Base-by-base conservation (phyloP, 202 grass and related monocot genomes). In the Schoenoplectus triqueter region DNA sequence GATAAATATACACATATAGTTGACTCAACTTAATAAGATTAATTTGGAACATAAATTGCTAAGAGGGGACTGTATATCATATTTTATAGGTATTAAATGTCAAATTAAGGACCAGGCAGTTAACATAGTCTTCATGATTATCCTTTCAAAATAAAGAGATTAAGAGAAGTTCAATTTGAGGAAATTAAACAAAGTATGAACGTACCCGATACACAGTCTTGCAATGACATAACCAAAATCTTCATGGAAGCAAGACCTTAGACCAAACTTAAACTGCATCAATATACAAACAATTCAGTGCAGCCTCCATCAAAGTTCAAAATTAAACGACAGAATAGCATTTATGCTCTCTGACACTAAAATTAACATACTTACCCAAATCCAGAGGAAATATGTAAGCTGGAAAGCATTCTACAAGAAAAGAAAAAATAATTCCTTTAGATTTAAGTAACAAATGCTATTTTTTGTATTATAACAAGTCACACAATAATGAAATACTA, bases 341-440 rank as follows among this genome's bases (percentile, higher is more conserved):
- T 72, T 65, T 9, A 50, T 63, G 56, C 66, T 92, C 87, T 89
- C 88, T 85, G 59, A 62, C 31, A 31, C 31, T 31, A 31, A 31
- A 19, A 62, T 0, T 4, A 31, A 55, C 69, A 80, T 66, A 83
- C 86, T 87, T 94, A 94, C 90, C 85, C 84, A 85, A 66, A 91
- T 84, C 90, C 89, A 88, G 15, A 95, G 88, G 62, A 90, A 90
- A 81, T 82, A 85, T 59, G 87, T 91, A 60, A 98, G 87, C 82
- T 98, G 93, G 79, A 98, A 95, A 14, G 91, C 95, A 90, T 98
- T 98, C 95, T 98, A 92, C 90, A 90, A 66, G 9, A 41, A 80
- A 80, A 82, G 19, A 49, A 79, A 41, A 14, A 69, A 82, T 2
- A 64, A n/a, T n/a, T 65, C 42, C 2, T 48, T 81, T 66, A 81